Evolutionary conservation across 1,284 basidiomycete species (phyloP).

Genomic region (Malassezia sp.): DNA sequence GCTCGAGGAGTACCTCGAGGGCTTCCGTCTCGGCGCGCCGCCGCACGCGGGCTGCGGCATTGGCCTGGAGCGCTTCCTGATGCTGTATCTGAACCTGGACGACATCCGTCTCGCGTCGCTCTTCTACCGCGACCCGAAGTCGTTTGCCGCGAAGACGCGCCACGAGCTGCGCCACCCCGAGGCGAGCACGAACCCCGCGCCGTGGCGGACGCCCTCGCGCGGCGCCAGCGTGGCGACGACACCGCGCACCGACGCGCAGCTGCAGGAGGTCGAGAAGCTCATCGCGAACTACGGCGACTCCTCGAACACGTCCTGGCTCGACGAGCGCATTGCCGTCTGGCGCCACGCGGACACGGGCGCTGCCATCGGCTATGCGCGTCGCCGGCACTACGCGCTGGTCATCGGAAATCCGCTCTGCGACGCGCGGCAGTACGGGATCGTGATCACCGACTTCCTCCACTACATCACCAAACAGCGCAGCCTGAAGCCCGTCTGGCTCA

Average conservation of each 20-base stretch:
- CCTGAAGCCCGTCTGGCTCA: constrained; percentile 54
- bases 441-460: constrained; percentile 49
- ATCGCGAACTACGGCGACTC: constrained; percentile 55
- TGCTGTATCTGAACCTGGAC: constrained; percentile 44
- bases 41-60: constrained; percentile 45
- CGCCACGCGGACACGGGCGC: constrained; percentile 51
- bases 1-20: constrained; percentile 42
- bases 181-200: constrained; percentile 35
- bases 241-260: constrained; percentile 6
- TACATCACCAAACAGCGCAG: constrained; percentile 45
- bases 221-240: too few species aligned
- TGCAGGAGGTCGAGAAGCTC: constrained; percentile 48
- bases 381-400: constrained; percentile 49
- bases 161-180: constrained; percentile 35
- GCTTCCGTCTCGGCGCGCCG: constrained; percentile 41
- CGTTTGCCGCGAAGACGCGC: constrained; percentile 24
- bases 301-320: constrained; percentile 54
- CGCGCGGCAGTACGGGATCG: constrained; percentile 48
- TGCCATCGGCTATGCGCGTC: constrained; percentile 51
- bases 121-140: constrained; percentile 43
- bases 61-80: constrained; percentile 41
- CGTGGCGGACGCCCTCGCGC: constrained; percentile 20
- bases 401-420: constrained; percentile 54
- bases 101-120: constrained; percentile 40
- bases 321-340: constrained; percentile 55